Conservation (phyloP, 192 early-diverging fungal species). For the Entomortierella beljakovae region DNA sequence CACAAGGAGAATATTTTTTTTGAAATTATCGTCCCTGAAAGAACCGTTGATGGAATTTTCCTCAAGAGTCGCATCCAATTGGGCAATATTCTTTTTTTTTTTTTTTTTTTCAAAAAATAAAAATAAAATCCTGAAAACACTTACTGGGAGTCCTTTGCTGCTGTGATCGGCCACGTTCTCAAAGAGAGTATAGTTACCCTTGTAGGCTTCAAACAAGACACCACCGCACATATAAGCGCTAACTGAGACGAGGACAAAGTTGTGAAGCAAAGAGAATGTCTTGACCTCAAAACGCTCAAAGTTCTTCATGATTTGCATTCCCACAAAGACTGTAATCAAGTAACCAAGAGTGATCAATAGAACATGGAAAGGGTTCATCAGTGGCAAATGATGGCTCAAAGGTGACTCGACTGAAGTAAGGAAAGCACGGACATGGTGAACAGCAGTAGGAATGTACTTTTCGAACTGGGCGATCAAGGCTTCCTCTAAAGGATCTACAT, state of each 20-base stretch:
- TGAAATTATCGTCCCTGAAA: background rate
- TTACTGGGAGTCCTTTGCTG: conserved; percentile 58
- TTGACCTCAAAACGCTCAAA: conserved; percentile 61
- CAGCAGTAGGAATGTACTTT: conserved; percentile 32
- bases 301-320: conserved; percentile 62
- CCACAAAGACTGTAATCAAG: conserved; percentile 58
- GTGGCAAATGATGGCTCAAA: conserved; percentile 56
- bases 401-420: conserved; percentile 48
- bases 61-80: background rate
- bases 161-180: conserved; percentile 64
- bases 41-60: background rate
- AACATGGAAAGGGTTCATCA: conserved; percentile 76
- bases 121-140: conserved; percentile 11
- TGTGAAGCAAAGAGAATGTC: conserved; percentile 63
- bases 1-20: background rate
- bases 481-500: conserved; percentile 47
- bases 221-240: conserved; percentile 68
- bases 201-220: conserved; percentile 60
- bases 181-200: conserved; percentile 59
- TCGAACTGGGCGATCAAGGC: conserved; percentile 34
- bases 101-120: conserved; percentile 4
- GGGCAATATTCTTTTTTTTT: background rate
- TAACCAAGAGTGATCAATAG: conserved; percentile 61
- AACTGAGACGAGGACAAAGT: conserved; percentile 64
- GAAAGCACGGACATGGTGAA: conserved; percentile 35